Conservation (phyloP, 2,329 filamentous ascomycete species). For the Chaetomium sp. region DNA sequence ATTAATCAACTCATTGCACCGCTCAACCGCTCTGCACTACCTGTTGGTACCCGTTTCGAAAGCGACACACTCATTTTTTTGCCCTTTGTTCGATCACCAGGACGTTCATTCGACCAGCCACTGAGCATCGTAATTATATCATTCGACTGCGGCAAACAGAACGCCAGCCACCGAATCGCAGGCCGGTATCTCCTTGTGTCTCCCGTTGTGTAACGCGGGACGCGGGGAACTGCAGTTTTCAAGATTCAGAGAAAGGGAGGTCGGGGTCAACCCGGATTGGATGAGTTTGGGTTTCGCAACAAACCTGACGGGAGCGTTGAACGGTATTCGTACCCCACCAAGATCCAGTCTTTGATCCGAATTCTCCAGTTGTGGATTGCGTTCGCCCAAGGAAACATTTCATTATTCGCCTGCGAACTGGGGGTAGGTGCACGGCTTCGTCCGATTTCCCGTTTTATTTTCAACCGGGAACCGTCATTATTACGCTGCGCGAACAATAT, state of each 20-base stretch:
- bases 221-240: too few relatives aligned
- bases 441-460: background rate
- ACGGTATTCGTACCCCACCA: too few relatives aligned
- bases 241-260: too few relatives aligned
- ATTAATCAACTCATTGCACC: background rate
- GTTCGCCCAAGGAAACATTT: background rate
- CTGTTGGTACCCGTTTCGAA: constrained; percentile 6
- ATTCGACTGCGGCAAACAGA: too few relatives aligned
- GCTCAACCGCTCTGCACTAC: constrained; percentile 2
- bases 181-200: too few relatives aligned
- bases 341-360: too few relatives aligned
- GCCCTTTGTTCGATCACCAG: background rate
- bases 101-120: background rate
- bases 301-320: too few relatives aligned
- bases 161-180: too few relatives aligned
- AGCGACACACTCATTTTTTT: constrained; percentile 2
- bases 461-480: constrained; percentile 8
- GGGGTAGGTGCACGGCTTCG: constrained; percentile 1
- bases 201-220: too few relatives aligned
- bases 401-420: background rate
- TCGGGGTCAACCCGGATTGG: too few relatives aligned
- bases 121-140: background rate
- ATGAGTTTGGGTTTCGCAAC: too few relatives aligned
- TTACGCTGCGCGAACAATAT: constrained; percentile 14
- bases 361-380: constrained; percentile 2